These are phyloP conservation scores for Crucihimalaya himalaica DNA, from an alignment of 345 rosid species.

Conservation along the genomic window DNA sequence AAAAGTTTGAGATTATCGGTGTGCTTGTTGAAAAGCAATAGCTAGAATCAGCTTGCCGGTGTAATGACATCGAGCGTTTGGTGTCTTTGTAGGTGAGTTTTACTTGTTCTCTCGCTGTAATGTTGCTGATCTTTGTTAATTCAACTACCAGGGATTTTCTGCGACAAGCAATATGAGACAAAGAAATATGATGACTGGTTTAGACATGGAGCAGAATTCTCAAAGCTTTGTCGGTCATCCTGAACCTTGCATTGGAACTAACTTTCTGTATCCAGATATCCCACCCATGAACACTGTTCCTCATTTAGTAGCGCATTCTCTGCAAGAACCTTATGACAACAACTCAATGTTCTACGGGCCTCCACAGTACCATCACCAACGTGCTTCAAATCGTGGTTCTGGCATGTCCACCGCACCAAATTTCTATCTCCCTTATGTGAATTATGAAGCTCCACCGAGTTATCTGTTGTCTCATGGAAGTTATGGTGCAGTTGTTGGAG, in stretches of 20 bases:
- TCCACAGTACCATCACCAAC: conserved; percentile 54
- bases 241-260: conserved; percentile 51
- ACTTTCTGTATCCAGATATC: conserved; percentile 54
- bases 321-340: conserved; percentile 50
- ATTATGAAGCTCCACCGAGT: conserved; percentile 47
- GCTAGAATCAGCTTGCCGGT: conserved; percentile 7
- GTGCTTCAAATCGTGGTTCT: conserved; percentile 52
- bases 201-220: conserved; percentile 56
- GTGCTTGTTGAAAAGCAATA: neutral
- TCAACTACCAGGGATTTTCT: conserved; percentile 39
- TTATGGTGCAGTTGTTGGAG: conserved; percentile 49
- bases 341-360: conserved; percentile 47
- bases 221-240: conserved; percentile 45
- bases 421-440: conserved; percentile 50
- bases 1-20: neutral
- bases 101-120: conserved; percentile 10
- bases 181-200: conserved; percentile 53
- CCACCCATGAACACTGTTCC: conserved; percentile 43
- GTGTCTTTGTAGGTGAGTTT: neutral
- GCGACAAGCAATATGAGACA: conserved; percentile 52
- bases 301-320: conserved; percentile 46
- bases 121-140: conserved; percentile 24
- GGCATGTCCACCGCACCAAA: conserved; percentile 52
- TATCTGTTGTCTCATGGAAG: conserved; percentile 50
- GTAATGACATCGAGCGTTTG: neutral